phyloP scores from a whole-genome alignment of 2,329 filamentous ascomycete genomes.

The Pseudogymnoascus sp. region DNA sequence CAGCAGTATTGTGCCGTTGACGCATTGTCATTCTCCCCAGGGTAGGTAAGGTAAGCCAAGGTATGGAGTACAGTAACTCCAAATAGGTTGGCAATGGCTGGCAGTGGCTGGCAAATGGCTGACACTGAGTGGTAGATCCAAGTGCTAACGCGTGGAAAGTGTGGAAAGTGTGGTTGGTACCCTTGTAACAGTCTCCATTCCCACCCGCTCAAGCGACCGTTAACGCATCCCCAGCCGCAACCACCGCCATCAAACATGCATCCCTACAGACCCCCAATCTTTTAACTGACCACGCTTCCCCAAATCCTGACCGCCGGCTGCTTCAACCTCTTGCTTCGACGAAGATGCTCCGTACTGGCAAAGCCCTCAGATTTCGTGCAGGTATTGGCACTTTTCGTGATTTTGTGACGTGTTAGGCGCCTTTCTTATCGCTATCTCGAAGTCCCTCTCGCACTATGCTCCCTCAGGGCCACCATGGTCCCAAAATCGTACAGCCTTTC shows the following conservation, averaged over 20 bases:
- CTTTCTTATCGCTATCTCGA: slow-evolving; percentile 39
- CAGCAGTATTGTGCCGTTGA: background rate
- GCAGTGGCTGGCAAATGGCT: background rate
- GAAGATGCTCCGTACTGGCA: slow-evolving; percentile 8
- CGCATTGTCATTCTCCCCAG: background rate
- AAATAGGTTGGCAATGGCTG: background rate
- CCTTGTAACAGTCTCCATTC: background rate
- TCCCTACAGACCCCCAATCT: slow-evolving; percentile 3
- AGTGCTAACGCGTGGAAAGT: background rate
- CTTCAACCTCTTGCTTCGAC: slow-evolving; percentile 1
- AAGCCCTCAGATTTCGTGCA: slow-evolving; percentile 21
- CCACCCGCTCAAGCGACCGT: slow-evolving; percentile 7
- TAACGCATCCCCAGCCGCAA: slow-evolving; percentile 5
- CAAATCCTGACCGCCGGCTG: background rate
- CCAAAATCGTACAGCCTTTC: slow-evolving; percentile 18
- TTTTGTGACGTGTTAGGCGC: slow-evolving; percentile 15
- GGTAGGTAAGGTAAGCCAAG: background rate
- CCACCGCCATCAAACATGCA: background rate
- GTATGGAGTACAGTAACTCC: background rate
- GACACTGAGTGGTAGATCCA: background rate
- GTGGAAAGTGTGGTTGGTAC: background rate
- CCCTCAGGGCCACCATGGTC: background rate
- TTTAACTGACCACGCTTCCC: background rate
- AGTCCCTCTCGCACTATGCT: slow-evolving; percentile 13
- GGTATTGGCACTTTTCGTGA: slow-evolving; percentile 27